Conservation (phyloP, 257 asterid species). For the Plantago major region DNA sequence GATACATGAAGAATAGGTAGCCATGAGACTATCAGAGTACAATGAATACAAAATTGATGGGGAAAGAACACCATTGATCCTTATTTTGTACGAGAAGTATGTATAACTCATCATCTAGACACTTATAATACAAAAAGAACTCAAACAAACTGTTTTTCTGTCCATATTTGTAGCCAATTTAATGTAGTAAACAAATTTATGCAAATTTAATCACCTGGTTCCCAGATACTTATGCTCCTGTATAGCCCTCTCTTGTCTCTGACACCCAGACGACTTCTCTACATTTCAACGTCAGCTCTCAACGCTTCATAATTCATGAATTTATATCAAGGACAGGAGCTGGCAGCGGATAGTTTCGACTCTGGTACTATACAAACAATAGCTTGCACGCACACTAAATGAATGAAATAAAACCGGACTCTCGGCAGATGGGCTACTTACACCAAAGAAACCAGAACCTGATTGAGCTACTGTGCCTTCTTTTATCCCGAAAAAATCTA, state of each 20-base stretch:
- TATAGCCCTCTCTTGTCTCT: slow-evolving; percentile 20
- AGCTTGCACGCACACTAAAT: slow-evolving; percentile 37
- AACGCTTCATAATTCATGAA: too few relatives aligned
- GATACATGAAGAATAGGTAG: neutral
- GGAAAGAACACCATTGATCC: slow-evolving; percentile 19
- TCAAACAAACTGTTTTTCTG: slow-evolving; percentile 25
- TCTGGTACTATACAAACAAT: slow-evolving; percentile 37
- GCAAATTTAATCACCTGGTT: slow-evolving; percentile 46
- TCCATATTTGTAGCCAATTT: slow-evolving; percentile 28
- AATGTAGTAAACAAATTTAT: slow-evolving; percentile 26
- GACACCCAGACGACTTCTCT: too few relatives aligned
- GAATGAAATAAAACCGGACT: slow-evolving; percentile 34
- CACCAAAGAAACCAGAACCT: slow-evolving; percentile 28
- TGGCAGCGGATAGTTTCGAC: slow-evolving; percentile 29
- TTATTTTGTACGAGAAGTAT: slow-evolving; percentile 32
- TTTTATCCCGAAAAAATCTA: slow-evolving; percentile 30
- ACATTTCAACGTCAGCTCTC: too few relatives aligned
- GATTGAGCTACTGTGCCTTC: slow-evolving; percentile 48
- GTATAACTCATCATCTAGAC: slow-evolving; percentile 23
- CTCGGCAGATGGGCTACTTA: slow-evolving; percentile 35
- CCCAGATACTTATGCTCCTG: slow-evolving; percentile 20
- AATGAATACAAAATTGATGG: neutral
- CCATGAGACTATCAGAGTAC: neutral
- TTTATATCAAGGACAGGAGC: slow-evolving; percentile 22
- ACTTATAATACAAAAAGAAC: slow-evolving; percentile 30